These are phyloP conservation scores for Tylopilus felleus DNA, from an alignment of 768 basidiomycete genomes.

Conservation along the genomic window DNA sequence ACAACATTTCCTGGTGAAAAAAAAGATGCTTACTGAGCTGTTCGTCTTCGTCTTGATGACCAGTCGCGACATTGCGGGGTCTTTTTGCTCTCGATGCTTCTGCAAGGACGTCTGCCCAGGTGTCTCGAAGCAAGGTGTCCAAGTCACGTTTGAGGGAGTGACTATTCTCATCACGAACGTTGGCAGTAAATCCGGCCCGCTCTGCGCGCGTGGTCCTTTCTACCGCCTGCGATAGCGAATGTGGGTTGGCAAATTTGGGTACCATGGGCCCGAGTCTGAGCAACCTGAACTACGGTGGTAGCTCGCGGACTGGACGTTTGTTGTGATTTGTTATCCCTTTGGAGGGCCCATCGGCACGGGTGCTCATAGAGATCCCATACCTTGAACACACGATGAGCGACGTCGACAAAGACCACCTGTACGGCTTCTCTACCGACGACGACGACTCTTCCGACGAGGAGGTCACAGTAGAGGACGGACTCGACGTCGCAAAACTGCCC, in stretches of 20 bases:
- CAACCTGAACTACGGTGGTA: neutral
- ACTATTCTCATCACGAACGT: slow-evolving; percentile 6
- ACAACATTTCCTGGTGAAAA: neutral
- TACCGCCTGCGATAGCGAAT: slow-evolving; percentile 34
- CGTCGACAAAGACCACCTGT: slow-evolving; percentile 47
- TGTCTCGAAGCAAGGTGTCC: slow-evolving; percentile 20
- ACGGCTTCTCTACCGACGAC: slow-evolving; percentile 76
- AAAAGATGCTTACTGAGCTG: neutral
- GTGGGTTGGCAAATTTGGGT: slow-evolving; percentile 47
- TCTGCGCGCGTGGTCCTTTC: slow-evolving; percentile 36
- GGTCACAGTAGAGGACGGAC: slow-evolving; percentile 49
- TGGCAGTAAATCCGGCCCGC: slow-evolving; percentile 4
- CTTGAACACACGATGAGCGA: slow-evolving; percentile 19
- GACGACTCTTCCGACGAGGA: slow-evolving; percentile 81
- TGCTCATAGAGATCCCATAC: neutral
- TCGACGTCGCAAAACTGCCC: slow-evolving; percentile 74
- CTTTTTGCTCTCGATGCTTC: neutral
- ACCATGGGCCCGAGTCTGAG: slow-evolving; percentile 21
- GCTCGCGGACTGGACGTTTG: too few species aligned
- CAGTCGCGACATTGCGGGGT: slow-evolving; percentile 5
- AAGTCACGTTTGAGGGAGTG: slow-evolving; percentile 19
- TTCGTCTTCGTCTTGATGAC: neutral
- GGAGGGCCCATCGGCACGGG: too few species aligned
- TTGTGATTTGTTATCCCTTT: neutral
- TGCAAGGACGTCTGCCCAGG: slow-evolving; percentile 18